Base-by-base conservation (phyloP, 2,329 filamentous ascomycete species). In the Cladophialophora carrionii region DNA sequence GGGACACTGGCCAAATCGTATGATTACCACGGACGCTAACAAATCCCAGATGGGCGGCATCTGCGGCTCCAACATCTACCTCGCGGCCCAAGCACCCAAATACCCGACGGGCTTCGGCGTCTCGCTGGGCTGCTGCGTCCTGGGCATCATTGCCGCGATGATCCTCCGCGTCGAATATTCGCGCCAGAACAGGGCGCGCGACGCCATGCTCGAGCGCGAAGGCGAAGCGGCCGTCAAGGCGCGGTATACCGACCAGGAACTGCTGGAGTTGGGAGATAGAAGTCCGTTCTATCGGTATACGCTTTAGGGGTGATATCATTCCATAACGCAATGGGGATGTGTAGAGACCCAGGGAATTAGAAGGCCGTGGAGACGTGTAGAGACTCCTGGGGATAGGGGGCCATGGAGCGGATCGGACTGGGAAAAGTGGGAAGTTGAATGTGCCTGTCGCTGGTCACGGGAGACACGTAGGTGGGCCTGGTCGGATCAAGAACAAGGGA, bases 261-360 rank as follows among this genome's bases (percentile, higher is more conserved):
- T 89, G 55, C 85, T 85, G 8, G 80, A 78, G 9, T 74, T 84
- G 73, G 88, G 88, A 0, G 88, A 90, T 71, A 82, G 80, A 64
- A 87, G 87, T 1, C 75, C 87, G 1, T 85, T 86, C 0, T 90
- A 87, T 75, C 81, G 83, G 64, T 89, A 90, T 71, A 57, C 55
- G 2, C 52, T 54, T 3, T 54, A n/a, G 20, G 20, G 12, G 5
- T 29, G 26, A 7, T 20, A 4, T 9, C 17, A 10, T 29, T 9
- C 14, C 26, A 3, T 29, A 29, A 29, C n/a, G 20, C 22, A 20
- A 3, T 51, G 48, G n/a, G n/a, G 26, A 29, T 29, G 26, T 29
- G 26, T 29, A 29, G 26, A 29, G 26, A 29, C 26, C 26, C 26
- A 3, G 3, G 26, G 26, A 29, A 29, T 3, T 3, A 29, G 3